Percentiles rank a stretch among this genome's conserved stretches.
These are phyloP conservation scores for Spirogloea muscicola DNA, from an alignment of 139 green algal species.

Conservation along the genomic window DNA sequence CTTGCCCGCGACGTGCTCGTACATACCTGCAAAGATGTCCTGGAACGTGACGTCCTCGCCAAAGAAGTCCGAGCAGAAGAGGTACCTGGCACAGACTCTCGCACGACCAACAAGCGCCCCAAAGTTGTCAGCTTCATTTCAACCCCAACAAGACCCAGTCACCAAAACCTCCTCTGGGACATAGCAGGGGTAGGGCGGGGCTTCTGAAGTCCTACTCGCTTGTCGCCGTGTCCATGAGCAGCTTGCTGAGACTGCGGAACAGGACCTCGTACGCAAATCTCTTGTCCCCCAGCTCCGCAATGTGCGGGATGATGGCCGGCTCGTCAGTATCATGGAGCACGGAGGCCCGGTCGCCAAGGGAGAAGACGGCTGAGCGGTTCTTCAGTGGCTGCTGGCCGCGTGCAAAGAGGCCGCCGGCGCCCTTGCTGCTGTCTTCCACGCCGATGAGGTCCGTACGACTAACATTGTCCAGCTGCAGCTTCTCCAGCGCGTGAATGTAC, in stretches of 20 bases:
- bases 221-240: slow-evolving; percentile 91
- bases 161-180: not conserved
- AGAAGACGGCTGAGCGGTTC: slow-evolving; percentile 45
- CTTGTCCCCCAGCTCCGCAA: slow-evolving; percentile 64
- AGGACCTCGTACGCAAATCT: slow-evolving; percentile 82
- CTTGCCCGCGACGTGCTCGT: not conserved
- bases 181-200: not conserved
- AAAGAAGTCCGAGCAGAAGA: slow-evolving; percentile 95
- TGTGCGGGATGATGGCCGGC: slow-evolving; percentile 81
- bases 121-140: not conserved
- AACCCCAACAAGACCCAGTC: not conserved
- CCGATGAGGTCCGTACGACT: slow-evolving; percentile 59
- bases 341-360: slow-evolving; percentile 28
- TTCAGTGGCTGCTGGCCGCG: slow-evolving; percentile 7
- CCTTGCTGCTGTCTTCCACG: slow-evolving; percentile 11
- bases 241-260: slow-evolving; percentile 86
- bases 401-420: slow-evolving; percentile 7
- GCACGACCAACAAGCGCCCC: not conserved
- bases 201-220: slow-evolving; percentile 32
- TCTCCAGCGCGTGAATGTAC: slow-evolving; percentile 79
- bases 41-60: slow-evolving; percentile 71
- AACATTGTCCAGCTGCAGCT: slow-evolving; percentile 57
- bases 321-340: slow-evolving; percentile 63
- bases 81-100: slow-evolving; percentile 54
- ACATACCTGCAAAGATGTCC: slow-evolving; percentile 53